Base-by-base conservation (phyloP, 2,329 filamentous ascomycete species). In the Sporothrix sp. region DNA sequence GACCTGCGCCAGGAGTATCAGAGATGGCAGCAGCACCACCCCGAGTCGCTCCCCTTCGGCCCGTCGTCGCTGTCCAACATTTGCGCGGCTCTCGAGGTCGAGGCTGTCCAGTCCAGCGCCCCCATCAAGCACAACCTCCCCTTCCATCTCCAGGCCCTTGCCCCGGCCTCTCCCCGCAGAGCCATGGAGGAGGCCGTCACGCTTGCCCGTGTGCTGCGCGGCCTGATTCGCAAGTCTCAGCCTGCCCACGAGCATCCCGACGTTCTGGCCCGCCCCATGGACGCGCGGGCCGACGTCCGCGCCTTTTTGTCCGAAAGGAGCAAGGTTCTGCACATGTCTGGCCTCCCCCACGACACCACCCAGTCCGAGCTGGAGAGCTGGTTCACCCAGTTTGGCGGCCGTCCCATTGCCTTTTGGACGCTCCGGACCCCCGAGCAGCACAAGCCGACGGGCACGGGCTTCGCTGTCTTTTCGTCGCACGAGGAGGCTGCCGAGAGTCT, bases 41-140 rank as follows among this genome's bases (percentile, higher is more conserved):
- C 93, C 35, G 93, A 98, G 72, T 96, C 91, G 52, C 78, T 98
- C 50, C 91, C 93, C 3, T 98, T 97, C 64, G 93, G 91, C 16
- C 91, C 93, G 45, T 95, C 88, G 53, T 94, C 93, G 67, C 78
- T 98, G 58, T 85, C 90, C 61, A 97, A 97, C 70, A 98, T 98
- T 66, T 98, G 93, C 72, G 93, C 93, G 57, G 93, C 93, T 50
- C 82, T 98, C 49, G 93, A 98, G 71, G 93, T 98, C 43, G 93
- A 98, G 70, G 90, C 94, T 51, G 89, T 98, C 33, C 90, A 97
- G 70, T 91, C 90, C 10, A 97, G 90, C 63, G 91, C 93, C 51
- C 93, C 93, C 39, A 97, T 98, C 71, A 98, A 97, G 71, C 93
- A 97, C 68, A 97, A 97, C 66, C 78, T 98, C 35, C 93, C 93